phyloP scores from a whole-genome alignment of 169 alveolate genomes.

The Plasmodium vinckei region DNA sequence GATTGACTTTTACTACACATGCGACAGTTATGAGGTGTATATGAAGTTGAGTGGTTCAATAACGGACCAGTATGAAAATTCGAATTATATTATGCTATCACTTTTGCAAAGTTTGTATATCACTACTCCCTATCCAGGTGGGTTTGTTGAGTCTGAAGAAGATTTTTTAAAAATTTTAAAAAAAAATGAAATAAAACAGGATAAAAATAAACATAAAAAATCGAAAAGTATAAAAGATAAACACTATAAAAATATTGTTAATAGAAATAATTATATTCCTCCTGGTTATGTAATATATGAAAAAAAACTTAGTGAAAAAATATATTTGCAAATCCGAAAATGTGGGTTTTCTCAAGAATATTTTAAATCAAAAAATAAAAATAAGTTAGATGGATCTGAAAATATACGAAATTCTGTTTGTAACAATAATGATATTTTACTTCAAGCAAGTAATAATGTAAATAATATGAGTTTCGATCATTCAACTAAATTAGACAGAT shows the following conservation, averaged over 20 bases:
- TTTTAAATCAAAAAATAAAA: slow-evolving; percentile 23
- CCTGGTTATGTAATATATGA: slow-evolving; percentile 73
- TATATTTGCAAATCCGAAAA: slow-evolving; percentile 59
- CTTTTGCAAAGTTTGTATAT: slow-evolving; percentile 63
- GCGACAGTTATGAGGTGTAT: slow-evolving; percentile 59
- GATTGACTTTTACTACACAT: slow-evolving; percentile 64
- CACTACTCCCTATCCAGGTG: slow-evolving; percentile 74
- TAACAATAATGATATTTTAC: too few relatives aligned
- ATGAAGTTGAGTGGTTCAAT: slow-evolving; percentile 62
- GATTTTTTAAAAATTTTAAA: slow-evolving; percentile 33
- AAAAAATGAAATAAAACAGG: slow-evolving; percentile 16
- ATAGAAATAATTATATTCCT: slow-evolving; percentile 25
- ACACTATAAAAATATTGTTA: neutral
- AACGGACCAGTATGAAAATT: slow-evolving; percentile 69
- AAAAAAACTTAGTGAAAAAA: slow-evolving; percentile 50
- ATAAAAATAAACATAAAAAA: neutral
- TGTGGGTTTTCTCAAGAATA: slow-evolving; percentile 61
- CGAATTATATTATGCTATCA: slow-evolving; percentile 56
- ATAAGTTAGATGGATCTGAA: neutral
- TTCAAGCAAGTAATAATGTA: too few relatives aligned
- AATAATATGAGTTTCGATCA: too few relatives aligned
- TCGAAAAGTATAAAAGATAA: neutral
- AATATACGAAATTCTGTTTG: too few relatives aligned
- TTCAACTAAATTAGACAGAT: too few relatives aligned
- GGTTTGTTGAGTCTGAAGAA: slow-evolving; percentile 66